Base-by-base conservation (phyloP, 305 asterid genomes). In the Stenogyne calaminthoides region DNA sequence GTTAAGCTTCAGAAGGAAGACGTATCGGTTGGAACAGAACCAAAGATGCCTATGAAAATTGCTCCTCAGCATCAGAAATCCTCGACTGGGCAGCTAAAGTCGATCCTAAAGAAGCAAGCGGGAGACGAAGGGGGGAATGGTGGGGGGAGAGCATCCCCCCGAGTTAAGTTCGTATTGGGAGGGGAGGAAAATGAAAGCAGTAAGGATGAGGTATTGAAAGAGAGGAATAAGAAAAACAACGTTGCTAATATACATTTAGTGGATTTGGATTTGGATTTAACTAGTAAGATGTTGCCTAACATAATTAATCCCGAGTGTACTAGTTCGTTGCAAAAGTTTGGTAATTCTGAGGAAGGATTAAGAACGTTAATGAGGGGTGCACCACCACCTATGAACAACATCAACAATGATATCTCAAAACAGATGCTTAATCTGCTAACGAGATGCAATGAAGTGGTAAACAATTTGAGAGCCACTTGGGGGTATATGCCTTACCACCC, bases 151-250 rank as follows among this genome's bases (percentile, higher is more conserved):
- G 71, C 81, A 7, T 72, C 86, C 6, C 81, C 86, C 6, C 81
- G 94, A 55, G 97, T 91, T 69, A 87, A 91, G 80, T 91, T 89
- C 73, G 79, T 85, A 64, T 83, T 88, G 86, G 95, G 88, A 69
- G 90, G 80, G 70, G 91, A 84, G 46, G 91, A 85, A 47, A 59
- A 58, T 3, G 89, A 80, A 56, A 83, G 74, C 78, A 83, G 64
- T 77, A 81, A 63, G 40, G 68, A 47, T 64, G 80, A 70, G 67
- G 16, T 42, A 5, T n/a, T 7, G 4, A 22, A 58, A 3, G 49
- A 57, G 1, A 71, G 20, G 37, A 37, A 46, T 75, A 77, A 71
- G 75, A 80, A 71, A 70, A 18, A 65, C 72, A 72, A 69, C 69
- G 36, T 58, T 67, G 76, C 83, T 42, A 69, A 79, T 68, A 74